phyloP scores from a whole-genome alignment of 1,284 basidiomycete genomes.

The Moesziomyces sp. region DNA sequence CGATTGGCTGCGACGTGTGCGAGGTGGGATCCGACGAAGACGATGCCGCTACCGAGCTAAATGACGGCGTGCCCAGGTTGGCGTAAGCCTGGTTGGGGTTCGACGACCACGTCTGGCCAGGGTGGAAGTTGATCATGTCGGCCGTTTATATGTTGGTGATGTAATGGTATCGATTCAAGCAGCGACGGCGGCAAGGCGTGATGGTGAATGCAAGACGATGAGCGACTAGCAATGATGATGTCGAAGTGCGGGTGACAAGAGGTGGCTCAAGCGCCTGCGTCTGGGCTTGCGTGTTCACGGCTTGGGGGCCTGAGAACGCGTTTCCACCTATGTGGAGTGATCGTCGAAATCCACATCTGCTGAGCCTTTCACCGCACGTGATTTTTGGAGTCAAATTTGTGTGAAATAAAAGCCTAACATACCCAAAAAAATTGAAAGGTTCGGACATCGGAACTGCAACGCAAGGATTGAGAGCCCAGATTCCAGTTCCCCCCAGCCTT shows the following conservation, averaged over 20 bases:
- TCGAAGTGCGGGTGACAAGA: not conserved
- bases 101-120: slow-evolving; percentile 54
- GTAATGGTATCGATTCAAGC: not conserved
- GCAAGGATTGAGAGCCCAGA: slow-evolving; percentile 8
- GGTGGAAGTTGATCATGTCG: slow-evolving; percentile 45
- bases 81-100: slow-evolving; percentile 29
- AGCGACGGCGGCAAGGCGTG: no score
- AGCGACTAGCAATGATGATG: not conserved
- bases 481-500: slow-evolving; percentile 1
- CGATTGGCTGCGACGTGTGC: slow-evolving; percentile 80
- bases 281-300: slow-evolving; percentile 39
- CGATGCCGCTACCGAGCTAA: slow-evolving; percentile 66
- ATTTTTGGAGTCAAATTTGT: not conserved
- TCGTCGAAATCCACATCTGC: slow-evolving; percentile 15
- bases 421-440: not conserved
- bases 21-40: slow-evolving; percentile 38
- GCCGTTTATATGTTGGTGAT: not conserved
- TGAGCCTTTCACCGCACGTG: not conserved
- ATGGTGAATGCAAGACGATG: not conserved
- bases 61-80: slow-evolving; percentile 19
- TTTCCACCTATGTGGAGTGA: slow-evolving; percentile 45
- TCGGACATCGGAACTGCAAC: slow-evolving; percentile 23
- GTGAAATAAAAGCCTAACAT: not conserved
- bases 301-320: slow-evolving; percentile 13
- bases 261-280: slow-evolving; percentile 36